Evolutionary conservation across 1,284 basidiomycete genomes (phyloP), one percentile per base, ranked within the genome.

Genomic region (Stereum hirsutum): DNA sequence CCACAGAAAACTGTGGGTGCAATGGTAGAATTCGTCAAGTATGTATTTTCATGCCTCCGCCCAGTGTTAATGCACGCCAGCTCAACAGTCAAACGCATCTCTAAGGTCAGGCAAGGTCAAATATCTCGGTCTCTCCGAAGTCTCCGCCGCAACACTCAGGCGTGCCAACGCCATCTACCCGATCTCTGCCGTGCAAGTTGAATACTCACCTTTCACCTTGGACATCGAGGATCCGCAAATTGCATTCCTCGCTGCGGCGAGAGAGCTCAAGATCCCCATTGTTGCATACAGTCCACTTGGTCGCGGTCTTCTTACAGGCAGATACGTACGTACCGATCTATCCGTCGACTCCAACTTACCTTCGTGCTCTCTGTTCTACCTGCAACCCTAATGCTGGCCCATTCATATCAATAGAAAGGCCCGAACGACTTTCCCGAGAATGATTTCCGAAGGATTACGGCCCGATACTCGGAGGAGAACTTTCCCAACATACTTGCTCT

Each of bases 271-370:
- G 1, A 60, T 77, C 4, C 57, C 61, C 39, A 52, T 86, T 39
- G 63, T 81, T 7, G 77, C 78, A 4, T 85, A 84, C 54, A 70
- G 71, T 10, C 78, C 78, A 0, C 64, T 83, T 12, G 79, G 77
- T 3, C 63, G 78, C 14, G 84, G 83, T 0, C 53, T 87, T 39
- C 53, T 86, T 21, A 77, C 77, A 0, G 81, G 81, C 1, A 58
- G 59, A 52, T 67, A 70, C 52, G 69, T 70, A 37, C 40, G 68
- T 57, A 14, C n/a, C 2, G n/a, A n/a, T n/a, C n/a, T n/a, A n/a
- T n/a, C n/a, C n/a, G n/a, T n/a, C n/a, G n/a, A n/a, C n/a, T n/a
- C n/a, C n/a, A n/a, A n/a, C n/a, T n/a, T n/a, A n/a, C n/a, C n/a
- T n/a, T n/a, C n/a, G n/a, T n/a, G n/a, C n/a, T n/a, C n/a, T n/a